Evolutionary conservation across 2,329 filamentous ascomycete genomes (phyloP).

Genomic region (Beauveria sp.): DNA sequence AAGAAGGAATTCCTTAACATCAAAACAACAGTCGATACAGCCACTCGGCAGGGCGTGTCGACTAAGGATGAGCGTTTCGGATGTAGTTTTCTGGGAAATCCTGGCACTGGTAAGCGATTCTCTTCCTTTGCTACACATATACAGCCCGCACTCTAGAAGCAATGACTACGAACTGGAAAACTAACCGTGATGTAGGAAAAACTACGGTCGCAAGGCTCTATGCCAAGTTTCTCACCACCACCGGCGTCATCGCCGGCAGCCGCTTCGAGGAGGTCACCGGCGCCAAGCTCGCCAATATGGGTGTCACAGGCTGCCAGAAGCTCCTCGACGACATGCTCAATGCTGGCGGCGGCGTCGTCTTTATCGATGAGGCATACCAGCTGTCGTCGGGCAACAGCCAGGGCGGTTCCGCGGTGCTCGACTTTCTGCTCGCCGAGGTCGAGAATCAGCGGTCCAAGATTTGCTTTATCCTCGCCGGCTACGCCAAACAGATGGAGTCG

Average conservation of each 20-base stretch:
- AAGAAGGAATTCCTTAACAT: constrained; percentile 56
- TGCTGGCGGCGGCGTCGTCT: constrained; percentile 58
- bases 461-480: constrained; percentile 66
- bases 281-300: constrained; percentile 54
- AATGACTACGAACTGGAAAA: neutral
- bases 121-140: neutral
- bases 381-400: constrained; percentile 50
- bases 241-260: constrained; percentile 54
- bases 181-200: constrained; percentile 36
- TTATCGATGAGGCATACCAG: constrained; percentile 77
- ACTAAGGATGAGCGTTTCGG: constrained; percentile 53
- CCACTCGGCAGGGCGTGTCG: constrained; percentile 47
- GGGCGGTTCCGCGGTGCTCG: constrained; percentile 55
- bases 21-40: constrained; percentile 55
- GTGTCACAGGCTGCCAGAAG: constrained; percentile 49
- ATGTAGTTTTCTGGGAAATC: constrained; percentile 57
- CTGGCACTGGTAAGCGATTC: constrained; percentile 54
- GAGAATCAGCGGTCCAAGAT: constrained; percentile 62
- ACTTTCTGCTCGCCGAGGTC: constrained; percentile 64
- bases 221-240: constrained; percentile 53
- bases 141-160: neutral
- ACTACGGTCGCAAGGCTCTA: constrained; percentile 70
- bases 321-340: constrained; percentile 42
- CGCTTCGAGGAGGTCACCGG: constrained; percentile 61
- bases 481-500: constrained; percentile 65